phyloP scores from a whole-genome alignment of 1,284 basidiomycete genomes.

The Serendipita sp. region DNA sequence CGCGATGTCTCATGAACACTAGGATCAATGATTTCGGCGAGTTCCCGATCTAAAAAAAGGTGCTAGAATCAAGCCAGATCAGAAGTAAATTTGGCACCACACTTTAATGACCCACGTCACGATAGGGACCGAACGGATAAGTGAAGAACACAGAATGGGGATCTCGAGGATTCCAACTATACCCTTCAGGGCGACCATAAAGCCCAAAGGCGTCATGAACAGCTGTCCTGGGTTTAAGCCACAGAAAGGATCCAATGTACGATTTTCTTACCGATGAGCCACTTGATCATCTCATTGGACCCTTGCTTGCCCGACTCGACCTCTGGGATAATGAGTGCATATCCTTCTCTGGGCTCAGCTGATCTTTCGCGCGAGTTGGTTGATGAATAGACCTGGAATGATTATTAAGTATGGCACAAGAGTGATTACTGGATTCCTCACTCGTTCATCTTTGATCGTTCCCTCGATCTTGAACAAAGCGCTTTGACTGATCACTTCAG shows the following conservation, averaged over 20 bases:
- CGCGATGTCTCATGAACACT: constrained; percentile 62
- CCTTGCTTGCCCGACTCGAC: constrained; percentile 33
- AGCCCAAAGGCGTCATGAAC: constrained; percentile 78
- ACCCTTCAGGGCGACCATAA: constrained; percentile 70
- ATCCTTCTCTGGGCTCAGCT: constrained; percentile 57
- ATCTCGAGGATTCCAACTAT: constrained; percentile 79
- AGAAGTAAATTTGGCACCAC: neutral
- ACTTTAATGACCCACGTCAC: constrained; percentile 40
- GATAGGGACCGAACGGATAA: constrained; percentile 60
- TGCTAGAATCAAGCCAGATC: constrained; percentile 29
- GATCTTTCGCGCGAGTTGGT: constrained; percentile 25
- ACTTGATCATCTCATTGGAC: constrained; percentile 79
- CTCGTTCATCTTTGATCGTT: constrained; percentile 60
- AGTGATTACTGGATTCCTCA: constrained; percentile 15
- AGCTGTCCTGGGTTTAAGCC: constrained; percentile 27
- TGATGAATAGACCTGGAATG: neutral
- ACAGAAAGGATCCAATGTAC: constrained; percentile 10
- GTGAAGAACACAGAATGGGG: constrained; percentile 61
- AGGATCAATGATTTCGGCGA: constrained; percentile 66
- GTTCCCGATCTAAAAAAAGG: constrained; percentile 80
- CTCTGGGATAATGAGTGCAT: constrained; percentile 81
- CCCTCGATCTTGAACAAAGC: constrained; percentile 85
- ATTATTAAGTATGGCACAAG: constrained; percentile 20
- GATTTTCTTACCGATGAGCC: constrained; percentile 62
- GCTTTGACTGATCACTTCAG: constrained; percentile 75